Evolutionary conservation across 2,329 filamentous ascomycete genomes (phyloP).

Genomic region (Zymoseptoria passerinii): DNA sequence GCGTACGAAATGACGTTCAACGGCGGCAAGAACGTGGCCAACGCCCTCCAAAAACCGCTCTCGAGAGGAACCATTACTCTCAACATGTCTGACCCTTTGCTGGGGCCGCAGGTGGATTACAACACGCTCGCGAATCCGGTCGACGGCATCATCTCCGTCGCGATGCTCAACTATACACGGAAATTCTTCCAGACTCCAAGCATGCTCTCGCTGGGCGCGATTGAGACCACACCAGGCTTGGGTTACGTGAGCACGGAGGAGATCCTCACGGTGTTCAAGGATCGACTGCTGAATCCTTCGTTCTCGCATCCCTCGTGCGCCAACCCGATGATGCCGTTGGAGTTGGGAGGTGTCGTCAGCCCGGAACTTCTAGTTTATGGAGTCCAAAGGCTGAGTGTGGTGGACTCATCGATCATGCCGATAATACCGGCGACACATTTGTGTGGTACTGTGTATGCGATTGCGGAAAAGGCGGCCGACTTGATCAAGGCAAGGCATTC

Average conservation of each 20-base stretch:
- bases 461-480: conserved; percentile 31
- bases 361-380: conserved; percentile 23
- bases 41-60: conserved; percentile 21
- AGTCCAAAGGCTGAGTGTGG: conserved; percentile 21
- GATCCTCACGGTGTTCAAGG: conserved; percentile 8
- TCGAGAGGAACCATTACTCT: not conserved
- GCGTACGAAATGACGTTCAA: conserved; percentile 16
- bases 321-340: conserved; percentile 12
- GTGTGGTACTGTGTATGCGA: conserved; percentile 25
- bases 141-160: conserved; percentile 30
- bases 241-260: conserved; percentile 15
- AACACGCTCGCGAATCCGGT: conserved; percentile 25
- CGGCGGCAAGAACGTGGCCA: conserved; percentile 2
- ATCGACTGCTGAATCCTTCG: conserved; percentile 14
- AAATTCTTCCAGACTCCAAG: conserved; percentile 27
- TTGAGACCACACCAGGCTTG: conserved; percentile 26
- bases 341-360: conserved; percentile 25
- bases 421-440: conserved; percentile 17
- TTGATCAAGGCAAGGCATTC: conserved; percentile 17
- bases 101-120: not conserved
- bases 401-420: conserved; percentile 30
- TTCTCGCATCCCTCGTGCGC: conserved; percentile 20
- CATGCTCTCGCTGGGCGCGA: conserved; percentile 26
- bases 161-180: conserved; percentile 31
- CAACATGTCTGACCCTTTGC: not conserved